Conservation (phyloP, 1,284 basidiomycete species). For the Porodaedalea pini region DNA sequence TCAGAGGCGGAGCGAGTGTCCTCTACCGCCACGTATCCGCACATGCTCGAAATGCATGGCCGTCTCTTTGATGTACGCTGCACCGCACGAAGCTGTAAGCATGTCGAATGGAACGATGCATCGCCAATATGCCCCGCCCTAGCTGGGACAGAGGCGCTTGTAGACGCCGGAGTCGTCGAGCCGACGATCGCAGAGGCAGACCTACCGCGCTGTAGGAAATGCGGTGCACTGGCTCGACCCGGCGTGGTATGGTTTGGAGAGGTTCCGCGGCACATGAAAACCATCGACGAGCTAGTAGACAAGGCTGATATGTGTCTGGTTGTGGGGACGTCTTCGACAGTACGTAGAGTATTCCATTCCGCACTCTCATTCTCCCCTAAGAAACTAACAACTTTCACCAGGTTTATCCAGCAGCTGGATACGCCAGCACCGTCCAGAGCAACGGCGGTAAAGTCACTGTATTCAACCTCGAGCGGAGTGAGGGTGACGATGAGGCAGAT, state of each 20-base stretch:
- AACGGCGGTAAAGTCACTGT: conserved; percentile 44
- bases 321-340: conserved; percentile 61
- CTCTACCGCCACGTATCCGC: conserved; percentile 24
- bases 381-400: conserved; percentile 21
- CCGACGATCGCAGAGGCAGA: conserved; percentile 41
- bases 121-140: conserved; percentile 53
- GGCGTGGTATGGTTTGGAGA: conserved; percentile 71
- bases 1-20: conserved; percentile 8
- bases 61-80: conserved; percentile 55
- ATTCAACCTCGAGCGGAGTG: conserved; percentile 40
- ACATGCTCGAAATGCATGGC: conserved; percentile 65
- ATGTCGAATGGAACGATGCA: conserved; percentile 38
- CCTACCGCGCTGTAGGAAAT: conserved; percentile 51
- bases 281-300: conserved; percentile 43
- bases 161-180: conserved; percentile 37
- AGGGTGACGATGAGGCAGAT: conserved; percentile 32
- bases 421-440: conserved; percentile 34
- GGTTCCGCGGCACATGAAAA: conserved; percentile 38
- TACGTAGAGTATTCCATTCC: conserved; percentile 27
- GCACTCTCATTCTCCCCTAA: background rate
- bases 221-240: conserved; percentile 50
- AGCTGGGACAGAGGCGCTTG: conserved; percentile 46
- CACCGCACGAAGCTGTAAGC: conserved; percentile 39
- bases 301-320: conserved; percentile 58
- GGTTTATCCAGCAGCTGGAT: conserved; percentile 47